These are phyloP conservation scores for Geranium incanum DNA, from an alignment of 441 rosid genomes.

Conservation along the genomic window DNA sequence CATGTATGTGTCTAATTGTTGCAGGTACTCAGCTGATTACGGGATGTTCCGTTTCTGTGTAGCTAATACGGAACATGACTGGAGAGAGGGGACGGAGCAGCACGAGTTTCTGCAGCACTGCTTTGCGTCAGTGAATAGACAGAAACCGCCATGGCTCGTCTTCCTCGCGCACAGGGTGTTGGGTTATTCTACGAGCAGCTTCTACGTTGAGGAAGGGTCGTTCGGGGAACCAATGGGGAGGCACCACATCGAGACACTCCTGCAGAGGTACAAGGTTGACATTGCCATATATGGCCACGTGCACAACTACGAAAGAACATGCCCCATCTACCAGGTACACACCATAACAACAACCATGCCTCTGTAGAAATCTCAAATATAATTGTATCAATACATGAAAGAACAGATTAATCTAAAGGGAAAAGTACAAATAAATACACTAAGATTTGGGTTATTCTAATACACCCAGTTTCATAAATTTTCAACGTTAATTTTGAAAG, in stretches of 20 bases:
- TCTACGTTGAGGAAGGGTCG: constrained; percentile 68
- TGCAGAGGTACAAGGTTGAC: constrained; percentile 14
- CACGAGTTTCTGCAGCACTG: constrained; percentile 13
- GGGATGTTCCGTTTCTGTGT: constrained; percentile 90
- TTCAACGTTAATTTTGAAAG: no score
- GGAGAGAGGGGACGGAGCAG: constrained; percentile 26
- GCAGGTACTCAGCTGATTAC: constrained; percentile 77
- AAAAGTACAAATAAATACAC: no score
- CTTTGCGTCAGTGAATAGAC: constrained; percentile 5
- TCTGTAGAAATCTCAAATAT: no score
- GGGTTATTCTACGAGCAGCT: constrained; percentile 1
- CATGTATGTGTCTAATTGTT: background rate
- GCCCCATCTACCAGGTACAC: constrained; percentile 14
- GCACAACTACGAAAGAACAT: constrained; percentile 14
- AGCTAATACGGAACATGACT: constrained; percentile 56
- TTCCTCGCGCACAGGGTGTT: constrained; percentile 9
- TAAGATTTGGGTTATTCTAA: no score
- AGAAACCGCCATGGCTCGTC: constrained; percentile 15
- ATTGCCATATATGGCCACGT: constrained; percentile 12
- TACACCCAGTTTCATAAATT: no score
- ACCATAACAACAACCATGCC: background rate
- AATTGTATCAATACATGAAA: no score
- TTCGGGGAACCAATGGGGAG: constrained; percentile 29
- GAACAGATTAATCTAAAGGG: no score
- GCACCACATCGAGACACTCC: constrained; percentile 15